Evolutionary conservation across 2,329 filamentous ascomycete genomes (phyloP).

Genomic region (Scedosporium aurantiacum): DNA sequence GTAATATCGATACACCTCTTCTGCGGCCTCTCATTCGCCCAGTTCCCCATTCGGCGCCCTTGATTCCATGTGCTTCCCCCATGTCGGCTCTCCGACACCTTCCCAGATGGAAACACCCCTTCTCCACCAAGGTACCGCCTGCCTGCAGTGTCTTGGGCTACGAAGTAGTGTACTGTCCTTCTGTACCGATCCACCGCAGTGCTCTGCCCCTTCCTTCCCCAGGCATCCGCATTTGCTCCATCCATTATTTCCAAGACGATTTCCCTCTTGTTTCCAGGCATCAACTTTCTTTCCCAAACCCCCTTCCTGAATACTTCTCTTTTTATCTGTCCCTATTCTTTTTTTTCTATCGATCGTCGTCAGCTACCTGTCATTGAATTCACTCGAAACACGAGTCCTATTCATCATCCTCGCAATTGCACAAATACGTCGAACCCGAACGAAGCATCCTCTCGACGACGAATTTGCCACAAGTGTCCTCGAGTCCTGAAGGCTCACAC

Average conservation of each 20-base stretch:
- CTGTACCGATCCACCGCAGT: not conserved
- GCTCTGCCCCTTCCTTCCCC: constrained; percentile 5
- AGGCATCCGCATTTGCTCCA: constrained; percentile 5
- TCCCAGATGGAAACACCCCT: not conserved
- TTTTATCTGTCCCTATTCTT: not conserved
- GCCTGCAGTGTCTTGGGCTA: not conserved
- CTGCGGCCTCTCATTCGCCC: not conserved
- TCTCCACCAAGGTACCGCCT: not conserved
- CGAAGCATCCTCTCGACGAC: not conserved
- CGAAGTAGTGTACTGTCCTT: not conserved
- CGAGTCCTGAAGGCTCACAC: not conserved
- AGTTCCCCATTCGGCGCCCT: not conserved
- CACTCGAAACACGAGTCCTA: not conserved
- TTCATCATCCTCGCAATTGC: not conserved
- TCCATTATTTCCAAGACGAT: constrained; percentile 1
- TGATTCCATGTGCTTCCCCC: not conserved
- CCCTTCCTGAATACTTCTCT: not conserved
- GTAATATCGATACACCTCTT: not conserved
- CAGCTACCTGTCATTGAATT: not conserved
- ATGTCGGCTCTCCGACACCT: not conserved
- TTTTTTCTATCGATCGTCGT: not conserved
- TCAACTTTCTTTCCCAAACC: not conserved
- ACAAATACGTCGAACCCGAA: not conserved
- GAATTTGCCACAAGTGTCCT: not conserved
- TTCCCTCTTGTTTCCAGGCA: constrained; percentile 1